phyloP scores from a whole-genome alignment of 345 rosid species.

The Citrus reticulata region DNA sequence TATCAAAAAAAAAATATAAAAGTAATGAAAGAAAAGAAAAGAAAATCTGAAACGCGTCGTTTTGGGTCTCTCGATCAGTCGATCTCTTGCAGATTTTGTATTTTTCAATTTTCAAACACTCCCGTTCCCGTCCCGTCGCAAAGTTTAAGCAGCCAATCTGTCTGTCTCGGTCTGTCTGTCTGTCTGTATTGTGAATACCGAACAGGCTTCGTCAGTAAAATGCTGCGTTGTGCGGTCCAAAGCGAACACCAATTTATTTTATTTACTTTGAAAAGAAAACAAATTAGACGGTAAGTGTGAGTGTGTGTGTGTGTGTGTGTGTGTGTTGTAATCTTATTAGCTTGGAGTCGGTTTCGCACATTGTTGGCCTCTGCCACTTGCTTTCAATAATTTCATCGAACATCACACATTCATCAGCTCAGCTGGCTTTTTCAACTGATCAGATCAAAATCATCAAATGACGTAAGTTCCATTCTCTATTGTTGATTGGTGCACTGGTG shows the following conservation, averaged over 20 bases:
- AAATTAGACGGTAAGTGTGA: constrained; percentile 1
- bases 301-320: too few species aligned
- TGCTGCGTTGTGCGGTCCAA: constrained; percentile 29
- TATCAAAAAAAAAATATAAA: not conserved
- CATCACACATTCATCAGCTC: not conserved
- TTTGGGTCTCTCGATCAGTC: not conserved
- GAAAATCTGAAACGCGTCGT: not conserved
- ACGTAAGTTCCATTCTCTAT: constrained; percentile 17
- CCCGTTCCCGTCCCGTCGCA: too few species aligned
- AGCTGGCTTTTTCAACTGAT: not conserved
- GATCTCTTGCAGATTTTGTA: too few species aligned
- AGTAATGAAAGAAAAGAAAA: not conserved
- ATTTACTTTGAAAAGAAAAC: not conserved
- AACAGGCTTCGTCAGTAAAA: not conserved
- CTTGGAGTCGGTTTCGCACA: constrained; percentile 1
- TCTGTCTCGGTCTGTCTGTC: too few species aligned
- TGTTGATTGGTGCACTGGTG: not conserved
- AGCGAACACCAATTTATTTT: not conserved
- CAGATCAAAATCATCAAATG: not conserved
- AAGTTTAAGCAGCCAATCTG: too few species aligned
- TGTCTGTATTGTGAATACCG: too few species aligned
- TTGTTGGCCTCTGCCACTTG: not conserved
- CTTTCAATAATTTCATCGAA: not conserved
- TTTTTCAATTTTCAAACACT: too few species aligned
- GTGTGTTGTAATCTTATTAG: not conserved